These are phyloP conservation scores for Podaxis pistillaris DNA, from an alignment of 768 basidiomycete species.

Conservation along the genomic window DNA sequence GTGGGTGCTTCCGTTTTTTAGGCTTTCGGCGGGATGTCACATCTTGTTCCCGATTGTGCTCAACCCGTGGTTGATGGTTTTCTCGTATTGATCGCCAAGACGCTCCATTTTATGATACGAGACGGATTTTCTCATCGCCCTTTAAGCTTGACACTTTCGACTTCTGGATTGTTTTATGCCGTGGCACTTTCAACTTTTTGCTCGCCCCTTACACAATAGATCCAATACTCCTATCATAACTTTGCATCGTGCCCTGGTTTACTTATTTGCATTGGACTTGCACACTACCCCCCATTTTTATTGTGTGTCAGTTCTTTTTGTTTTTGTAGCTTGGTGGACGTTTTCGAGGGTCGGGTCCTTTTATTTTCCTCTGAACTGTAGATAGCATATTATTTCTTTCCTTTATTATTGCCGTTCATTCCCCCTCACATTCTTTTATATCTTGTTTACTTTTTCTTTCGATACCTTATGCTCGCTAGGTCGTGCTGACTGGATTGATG, in stretches of 20 bases:
- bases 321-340: background rate
- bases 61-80: conserved; percentile 62
- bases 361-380: background rate
- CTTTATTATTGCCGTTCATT: background rate
- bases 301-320: background rate
- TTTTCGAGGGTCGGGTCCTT: background rate
- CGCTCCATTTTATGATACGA: background rate
- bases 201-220: background rate
- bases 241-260: background rate
- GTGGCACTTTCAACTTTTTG: too few species aligned
- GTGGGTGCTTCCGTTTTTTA: conserved; percentile 30
- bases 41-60: conserved; percentile 63
- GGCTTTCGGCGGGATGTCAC: conserved; percentile 62
- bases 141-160: too few species aligned
- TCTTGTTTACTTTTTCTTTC: background rate
- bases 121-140: background rate
- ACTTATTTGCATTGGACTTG: background rate
- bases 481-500: background rate
- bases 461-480: background rate
- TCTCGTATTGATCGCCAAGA: conserved; percentile 47
- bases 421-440: background rate
- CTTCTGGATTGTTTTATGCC: background rate
- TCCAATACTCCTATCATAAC: background rate
- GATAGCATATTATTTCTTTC: background rate
- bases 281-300: background rate